A percentile compares a stretch with the other conserved stretches of the same genome.
Evolutionary conservation across 202 grass and related monocot species (phyloP).

Genomic region (Musa balbisiana): DNA sequence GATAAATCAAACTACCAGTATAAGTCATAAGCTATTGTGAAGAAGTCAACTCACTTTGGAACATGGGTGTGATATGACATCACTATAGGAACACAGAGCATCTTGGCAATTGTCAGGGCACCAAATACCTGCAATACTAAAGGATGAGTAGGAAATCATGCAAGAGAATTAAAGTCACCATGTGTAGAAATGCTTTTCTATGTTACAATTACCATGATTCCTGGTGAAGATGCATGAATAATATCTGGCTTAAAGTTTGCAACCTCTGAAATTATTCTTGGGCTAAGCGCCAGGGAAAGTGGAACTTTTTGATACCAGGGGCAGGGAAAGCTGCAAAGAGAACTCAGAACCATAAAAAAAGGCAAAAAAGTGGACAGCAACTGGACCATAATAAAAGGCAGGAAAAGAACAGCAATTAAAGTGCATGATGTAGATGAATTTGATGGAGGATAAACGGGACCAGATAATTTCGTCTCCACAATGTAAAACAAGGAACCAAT

Average conservation of each 20-base stretch:
- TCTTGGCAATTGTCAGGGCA: slow-evolving; percentile 69
- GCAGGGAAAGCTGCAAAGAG: slow-evolving; percentile 79
- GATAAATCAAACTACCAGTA: background rate
- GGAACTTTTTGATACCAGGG: slow-evolving; percentile 88
- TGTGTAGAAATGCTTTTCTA: background rate
- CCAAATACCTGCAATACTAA: slow-evolving; percentile 65
- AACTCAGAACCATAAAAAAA: background rate
- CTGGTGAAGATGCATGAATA: slow-evolving; percentile 91
- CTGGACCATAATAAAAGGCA: no score
- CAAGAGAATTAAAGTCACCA: background rate
- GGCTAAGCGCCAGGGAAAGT: slow-evolving; percentile 85
- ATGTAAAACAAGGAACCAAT: no score
- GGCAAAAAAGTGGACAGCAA: no score
- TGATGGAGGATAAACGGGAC: background rate
- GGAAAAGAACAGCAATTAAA: background rate
- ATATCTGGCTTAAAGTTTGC: slow-evolving; percentile 92
- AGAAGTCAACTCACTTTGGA: slow-evolving; percentile 54
- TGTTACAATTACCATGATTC: slow-evolving; percentile 61
- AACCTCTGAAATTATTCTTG: slow-evolving; percentile 92
- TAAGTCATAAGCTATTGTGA: background rate
- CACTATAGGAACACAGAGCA: slow-evolving; percentile 70
- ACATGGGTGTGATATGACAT: slow-evolving; percentile 99
- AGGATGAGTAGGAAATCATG: background rate
- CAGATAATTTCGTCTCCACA: no score
- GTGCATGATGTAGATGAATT: background rate